Percentiles rank a stretch among this genome's conserved stretches.
Evolutionary conservation across 768 basidiomycete genomes (phyloP).

Genomic region (Crucibulum laeve): DNA sequence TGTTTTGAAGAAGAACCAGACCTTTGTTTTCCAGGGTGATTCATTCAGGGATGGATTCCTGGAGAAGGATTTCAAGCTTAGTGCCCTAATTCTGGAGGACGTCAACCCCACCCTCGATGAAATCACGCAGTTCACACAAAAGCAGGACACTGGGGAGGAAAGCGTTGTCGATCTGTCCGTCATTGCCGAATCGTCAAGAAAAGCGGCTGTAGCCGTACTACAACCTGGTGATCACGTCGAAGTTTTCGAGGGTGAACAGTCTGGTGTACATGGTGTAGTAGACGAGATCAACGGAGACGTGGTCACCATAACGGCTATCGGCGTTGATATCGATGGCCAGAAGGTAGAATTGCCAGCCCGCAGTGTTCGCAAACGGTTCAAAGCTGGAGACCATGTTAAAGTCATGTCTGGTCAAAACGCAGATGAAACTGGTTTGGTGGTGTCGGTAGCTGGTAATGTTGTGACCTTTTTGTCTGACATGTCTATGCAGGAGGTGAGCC

Average conservation of each 20-base stretch:
- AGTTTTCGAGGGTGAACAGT: slow-evolving; percentile 95
- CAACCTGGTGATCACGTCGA: slow-evolving; percentile 98
- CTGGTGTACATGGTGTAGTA: slow-evolving; percentile 89
- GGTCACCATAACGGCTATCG: slow-evolving; percentile 76
- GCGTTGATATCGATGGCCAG: slow-evolving; percentile 82
- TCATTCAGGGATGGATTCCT: slow-evolving; percentile 94
- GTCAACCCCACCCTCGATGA: slow-evolving; percentile 96
- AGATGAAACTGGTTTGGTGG: slow-evolving; percentile 94
- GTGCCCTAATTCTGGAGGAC: slow-evolving; percentile 74
- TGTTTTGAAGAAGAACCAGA: slow-evolving; percentile 69
- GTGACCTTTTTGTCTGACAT: slow-evolving; percentile 98
- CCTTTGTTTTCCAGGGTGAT: slow-evolving; percentile 87
- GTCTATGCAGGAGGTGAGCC: slow-evolving; percentile 85
- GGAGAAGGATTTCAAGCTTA: slow-evolving; percentile 91
- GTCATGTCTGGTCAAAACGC: slow-evolving; percentile 94
- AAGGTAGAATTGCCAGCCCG: slow-evolving; percentile 82
- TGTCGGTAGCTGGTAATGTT: slow-evolving; percentile 84
- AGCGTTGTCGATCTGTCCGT: slow-evolving; percentile 80
- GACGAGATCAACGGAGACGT: slow-evolving; percentile 86
- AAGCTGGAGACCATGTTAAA: slow-evolving; percentile 97
- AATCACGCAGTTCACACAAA: slow-evolving; percentile 83
- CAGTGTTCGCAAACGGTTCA: slow-evolving; percentile 92
- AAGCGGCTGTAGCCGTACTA: slow-evolving; percentile 88
- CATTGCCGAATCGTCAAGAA: slow-evolving; percentile 89
- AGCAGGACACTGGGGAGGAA: slow-evolving; percentile 68